phyloP scores from a whole-genome alignment of 2,329 filamentous ascomycete species.

The Microsporum ferrugineum region DNA sequence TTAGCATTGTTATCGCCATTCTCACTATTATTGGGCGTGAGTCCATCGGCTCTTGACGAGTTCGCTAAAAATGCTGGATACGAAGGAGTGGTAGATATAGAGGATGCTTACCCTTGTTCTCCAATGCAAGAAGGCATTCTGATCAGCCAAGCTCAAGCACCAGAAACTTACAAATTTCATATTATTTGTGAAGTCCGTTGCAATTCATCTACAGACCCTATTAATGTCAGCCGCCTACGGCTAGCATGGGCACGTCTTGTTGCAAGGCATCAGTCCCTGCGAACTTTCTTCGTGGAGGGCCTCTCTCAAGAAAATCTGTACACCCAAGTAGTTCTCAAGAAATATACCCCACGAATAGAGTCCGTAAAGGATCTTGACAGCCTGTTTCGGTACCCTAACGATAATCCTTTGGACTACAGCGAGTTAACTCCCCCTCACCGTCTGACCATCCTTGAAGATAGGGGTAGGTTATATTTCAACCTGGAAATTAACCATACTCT shows the following conservation, averaged over 20 bases:
- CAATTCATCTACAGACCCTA: background rate
- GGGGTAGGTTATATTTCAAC: background rate
- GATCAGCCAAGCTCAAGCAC: background rate
- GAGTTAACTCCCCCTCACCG: background rate
- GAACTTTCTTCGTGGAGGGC: background rate
- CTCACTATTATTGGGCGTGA: background rate
- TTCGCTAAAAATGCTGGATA: background rate
- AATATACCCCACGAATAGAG: background rate
- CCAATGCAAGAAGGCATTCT: conserved; percentile 7
- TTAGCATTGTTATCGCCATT: background rate
- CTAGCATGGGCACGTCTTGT: background rate
- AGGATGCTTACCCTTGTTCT: conserved; percentile 8
- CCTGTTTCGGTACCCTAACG: background rate
- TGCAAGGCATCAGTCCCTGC: background rate
- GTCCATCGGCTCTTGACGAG: background rate
- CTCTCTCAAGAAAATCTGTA: background rate
- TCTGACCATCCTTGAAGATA: background rate
- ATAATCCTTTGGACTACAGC: background rate
- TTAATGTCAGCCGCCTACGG: background rate
- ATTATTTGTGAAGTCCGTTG: background rate
- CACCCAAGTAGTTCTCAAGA: background rate
- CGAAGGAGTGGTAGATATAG: background rate
- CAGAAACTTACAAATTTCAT: background rate
- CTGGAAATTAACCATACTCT: conserved; percentile 36
- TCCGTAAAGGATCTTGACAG: background rate